Evolutionary conservation across 768 basidiomycete species (phyloP).

Genomic region (Trametes cubensis): DNA sequence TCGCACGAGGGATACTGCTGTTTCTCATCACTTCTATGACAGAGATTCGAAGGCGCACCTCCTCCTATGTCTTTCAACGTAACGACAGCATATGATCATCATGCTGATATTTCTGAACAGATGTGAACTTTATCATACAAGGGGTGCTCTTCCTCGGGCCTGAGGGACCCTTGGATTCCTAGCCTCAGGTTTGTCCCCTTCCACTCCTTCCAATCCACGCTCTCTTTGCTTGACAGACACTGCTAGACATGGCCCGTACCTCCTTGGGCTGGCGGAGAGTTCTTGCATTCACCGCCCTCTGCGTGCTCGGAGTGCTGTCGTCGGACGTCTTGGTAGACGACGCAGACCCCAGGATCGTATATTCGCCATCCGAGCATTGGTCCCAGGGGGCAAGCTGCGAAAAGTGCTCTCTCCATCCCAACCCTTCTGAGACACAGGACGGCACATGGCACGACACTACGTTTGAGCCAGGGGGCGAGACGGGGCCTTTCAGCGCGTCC

Average conservation of each 20-base stretch:
- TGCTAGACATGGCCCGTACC: not conserved
- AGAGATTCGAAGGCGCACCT: too few relatives aligned
- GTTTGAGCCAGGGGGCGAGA: not conserved
- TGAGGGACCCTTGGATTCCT: too few relatives aligned
- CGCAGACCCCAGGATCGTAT: not conserved
- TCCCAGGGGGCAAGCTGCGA: conserved; percentile 7
- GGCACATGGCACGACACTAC: conserved; percentile 22
- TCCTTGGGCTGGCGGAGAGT: too few relatives aligned
- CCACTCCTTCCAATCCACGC: not conserved
- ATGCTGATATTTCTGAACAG: too few relatives aligned
- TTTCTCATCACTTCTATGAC: too few relatives aligned
- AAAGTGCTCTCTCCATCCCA: not conserved
- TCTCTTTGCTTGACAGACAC: not conserved
- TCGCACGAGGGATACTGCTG: too few relatives aligned
- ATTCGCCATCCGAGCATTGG: conserved; percentile 19
- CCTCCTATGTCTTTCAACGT: too few relatives aligned
- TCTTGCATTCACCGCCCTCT: not conserved
- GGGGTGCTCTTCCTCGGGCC: too few relatives aligned
- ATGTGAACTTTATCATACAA: too few relatives aligned
- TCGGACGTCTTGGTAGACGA: not conserved
- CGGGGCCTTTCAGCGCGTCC: not conserved
- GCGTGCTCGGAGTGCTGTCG: not conserved
- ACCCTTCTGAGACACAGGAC: not conserved
- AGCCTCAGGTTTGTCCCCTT: not conserved
- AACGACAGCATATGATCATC: too few relatives aligned